Evolutionary conservation across 2,329 filamentous ascomycete species (phyloP).

Genomic region (Phyllosticta citriasiana): DNA sequence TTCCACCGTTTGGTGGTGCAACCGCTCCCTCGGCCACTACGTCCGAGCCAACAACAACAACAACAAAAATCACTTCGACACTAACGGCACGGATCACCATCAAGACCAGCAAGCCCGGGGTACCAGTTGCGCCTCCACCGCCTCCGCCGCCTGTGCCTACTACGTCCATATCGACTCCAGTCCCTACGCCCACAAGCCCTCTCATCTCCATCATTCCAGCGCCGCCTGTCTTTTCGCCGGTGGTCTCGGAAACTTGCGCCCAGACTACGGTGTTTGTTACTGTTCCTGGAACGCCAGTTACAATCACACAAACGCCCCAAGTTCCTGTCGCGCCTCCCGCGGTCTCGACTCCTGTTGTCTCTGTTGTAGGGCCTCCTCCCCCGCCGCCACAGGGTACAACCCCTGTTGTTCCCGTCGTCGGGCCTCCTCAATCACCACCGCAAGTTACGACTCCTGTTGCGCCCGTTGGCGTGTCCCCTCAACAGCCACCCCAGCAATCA

Average conservation of each 20-base stretch:
- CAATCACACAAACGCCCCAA: not conserved
- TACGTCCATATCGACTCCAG: not conserved
- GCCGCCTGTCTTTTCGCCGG: not conserved
- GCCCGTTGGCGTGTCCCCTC: no score
- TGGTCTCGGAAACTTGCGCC: not conserved
- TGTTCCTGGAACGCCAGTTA: not conserved
- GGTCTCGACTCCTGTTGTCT: not conserved
- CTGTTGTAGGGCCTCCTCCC: not conserved
- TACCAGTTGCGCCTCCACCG: not conserved
- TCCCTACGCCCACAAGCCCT: not conserved
- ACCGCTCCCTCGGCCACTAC: not conserved
- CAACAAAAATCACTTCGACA: not conserved
- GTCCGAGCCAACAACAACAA: not conserved
- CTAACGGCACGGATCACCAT: not conserved
- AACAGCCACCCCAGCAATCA: no score
- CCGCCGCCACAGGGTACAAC: not conserved
- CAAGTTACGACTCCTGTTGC: not conserved
- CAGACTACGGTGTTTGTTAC: not conserved
- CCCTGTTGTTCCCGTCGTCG: not conserved
- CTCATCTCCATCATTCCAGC: not conserved
- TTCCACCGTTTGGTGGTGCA: not conserved
- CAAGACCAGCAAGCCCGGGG: not conserved
- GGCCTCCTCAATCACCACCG: no score
- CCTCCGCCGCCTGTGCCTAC: not conserved
- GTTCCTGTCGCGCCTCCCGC: not conserved